A percentile compares a stretch with the other conserved stretches of the same genome.
Conservation (phyloP, 176 grass and related monocot species). For the Ananas comosus region DNA sequence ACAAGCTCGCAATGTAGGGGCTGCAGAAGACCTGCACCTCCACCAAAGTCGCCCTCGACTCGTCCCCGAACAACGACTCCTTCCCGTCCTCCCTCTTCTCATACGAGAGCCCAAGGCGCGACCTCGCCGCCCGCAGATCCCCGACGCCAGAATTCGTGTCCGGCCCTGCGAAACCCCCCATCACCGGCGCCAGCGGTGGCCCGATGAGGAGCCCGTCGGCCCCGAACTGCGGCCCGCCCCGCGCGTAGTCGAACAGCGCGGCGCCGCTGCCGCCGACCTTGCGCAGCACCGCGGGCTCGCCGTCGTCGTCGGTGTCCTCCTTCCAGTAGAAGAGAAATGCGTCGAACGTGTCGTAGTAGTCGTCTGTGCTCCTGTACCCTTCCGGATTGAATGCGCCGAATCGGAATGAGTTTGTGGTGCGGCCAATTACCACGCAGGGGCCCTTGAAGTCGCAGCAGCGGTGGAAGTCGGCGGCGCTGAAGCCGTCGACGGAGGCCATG, state of each 20-base stretch:
- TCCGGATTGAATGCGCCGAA: constrained; percentile 91
- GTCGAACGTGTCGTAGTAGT: constrained; percentile 84
- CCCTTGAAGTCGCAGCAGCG: constrained; percentile 75
- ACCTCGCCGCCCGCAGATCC: constrained; percentile 57
- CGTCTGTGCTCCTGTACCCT: constrained; percentile 82
- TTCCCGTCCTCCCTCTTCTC: constrained; percentile 65
- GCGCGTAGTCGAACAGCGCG: constrained; percentile 80
- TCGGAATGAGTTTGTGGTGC: constrained; percentile 25
- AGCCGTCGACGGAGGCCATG: constrained; percentile 63
- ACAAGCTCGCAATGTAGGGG: constrained; percentile 69
- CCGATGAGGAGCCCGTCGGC: constrained; percentile 89
- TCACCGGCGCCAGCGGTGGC: constrained; percentile 70
- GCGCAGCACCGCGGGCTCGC: constrained; percentile 26
- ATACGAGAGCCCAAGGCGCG: constrained; percentile 80
- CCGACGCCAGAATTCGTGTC: constrained; percentile 68
- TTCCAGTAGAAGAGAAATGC: constrained; percentile 93
- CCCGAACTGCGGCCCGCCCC: constrained; percentile 85
- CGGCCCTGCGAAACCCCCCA: constrained; percentile 80
- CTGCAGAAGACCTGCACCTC: constrained; percentile 90
- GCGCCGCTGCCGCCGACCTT: constrained; percentile 88
- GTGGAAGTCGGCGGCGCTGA: constrained; percentile 68
- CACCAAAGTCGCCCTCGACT: constrained; percentile 27
- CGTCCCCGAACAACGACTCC: constrained; percentile 68
- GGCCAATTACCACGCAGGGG: constrained; percentile 69
- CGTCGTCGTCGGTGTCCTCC: not conserved